A percentile compares a stretch with the other conserved stretches of the same genome.
Evolutionary conservation across 495 filamentous ascomycete genomes (phyloP).

Genomic region (Aspergillus incahuasiensis): DNA sequence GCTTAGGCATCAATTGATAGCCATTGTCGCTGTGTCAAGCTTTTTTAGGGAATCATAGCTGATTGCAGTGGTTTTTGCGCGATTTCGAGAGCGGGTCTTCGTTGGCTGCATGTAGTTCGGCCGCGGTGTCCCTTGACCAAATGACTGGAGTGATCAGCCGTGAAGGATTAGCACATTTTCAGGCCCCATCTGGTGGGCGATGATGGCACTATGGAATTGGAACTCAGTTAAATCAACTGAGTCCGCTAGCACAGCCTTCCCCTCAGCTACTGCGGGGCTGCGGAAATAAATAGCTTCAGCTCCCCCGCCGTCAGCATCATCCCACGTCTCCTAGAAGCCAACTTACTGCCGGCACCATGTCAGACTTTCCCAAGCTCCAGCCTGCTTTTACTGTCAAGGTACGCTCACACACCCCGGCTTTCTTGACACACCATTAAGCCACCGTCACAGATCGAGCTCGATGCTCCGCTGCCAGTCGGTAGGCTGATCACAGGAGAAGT

Average conservation of each 20-base stretch:
- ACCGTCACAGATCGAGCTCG: conserved; percentile 20
- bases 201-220: too few species aligned
- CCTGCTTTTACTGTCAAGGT: conserved; percentile 44
- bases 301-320: not conserved
- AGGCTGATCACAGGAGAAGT: not conserved
- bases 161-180: too few species aligned
- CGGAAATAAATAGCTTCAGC: not conserved
- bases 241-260: not conserved
- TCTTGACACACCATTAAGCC: not conserved
- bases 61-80: too few species aligned
- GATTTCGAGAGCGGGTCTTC: too few species aligned
- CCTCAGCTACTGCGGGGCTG: not conserved
- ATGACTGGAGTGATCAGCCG: too few species aligned
- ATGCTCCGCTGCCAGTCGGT: conserved; percentile 5
- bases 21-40: too few species aligned
- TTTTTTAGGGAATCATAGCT: too few species aligned
- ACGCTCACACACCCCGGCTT: not conserved
- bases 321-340: not conserved
- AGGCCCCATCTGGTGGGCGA: too few species aligned
- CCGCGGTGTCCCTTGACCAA: too few species aligned
- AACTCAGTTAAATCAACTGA: too few species aligned
- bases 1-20: too few species aligned
- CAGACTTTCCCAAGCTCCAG: conserved; percentile 37
- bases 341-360: conserved; percentile 22
- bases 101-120: too few species aligned